A percentile compares a stretch with the other conserved stretches of the same genome.
Conservation (phyloP, 768 basidiomycete species). For the Jaapia argillacea region DNA sequence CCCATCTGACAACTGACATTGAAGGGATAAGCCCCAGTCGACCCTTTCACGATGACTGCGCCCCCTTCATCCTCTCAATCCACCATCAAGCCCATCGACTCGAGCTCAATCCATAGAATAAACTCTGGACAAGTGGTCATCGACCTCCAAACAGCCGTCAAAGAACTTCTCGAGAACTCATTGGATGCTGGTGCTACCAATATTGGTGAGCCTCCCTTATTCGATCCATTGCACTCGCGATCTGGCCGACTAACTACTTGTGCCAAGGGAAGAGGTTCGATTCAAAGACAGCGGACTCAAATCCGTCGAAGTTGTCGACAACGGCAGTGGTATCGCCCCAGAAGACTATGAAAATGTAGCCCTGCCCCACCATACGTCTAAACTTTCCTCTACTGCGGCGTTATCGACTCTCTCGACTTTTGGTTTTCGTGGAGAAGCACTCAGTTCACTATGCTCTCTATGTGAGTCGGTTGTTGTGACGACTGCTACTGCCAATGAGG, state of each 20-base stretch:
- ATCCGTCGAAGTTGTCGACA: slow-evolving; percentile 83
- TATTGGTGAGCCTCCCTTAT: slow-evolving; percentile 63
- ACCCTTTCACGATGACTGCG: too few relatives aligned
- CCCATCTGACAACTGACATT: too few relatives aligned
- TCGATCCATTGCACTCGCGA: not conserved
- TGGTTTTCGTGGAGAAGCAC: slow-evolving; percentile 93
- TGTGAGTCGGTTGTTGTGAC: slow-evolving; percentile 58
- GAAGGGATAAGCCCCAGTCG: too few relatives aligned
- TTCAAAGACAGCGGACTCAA: slow-evolving; percentile 84
- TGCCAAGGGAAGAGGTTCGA: slow-evolving; percentile 86
- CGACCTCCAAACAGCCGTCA: slow-evolving; percentile 88
- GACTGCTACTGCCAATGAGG: slow-evolving; percentile 61
- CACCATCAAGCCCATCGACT: slow-evolving; percentile 66
- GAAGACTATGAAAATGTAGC: slow-evolving; percentile 74
- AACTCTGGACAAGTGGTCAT: slow-evolving; percentile 94
- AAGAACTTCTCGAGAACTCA: slow-evolving; percentile 95
- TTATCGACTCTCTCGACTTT: slow-evolving; percentile 69
- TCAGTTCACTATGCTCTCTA: slow-evolving; percentile 87
- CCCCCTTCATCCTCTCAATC: too few relatives aligned
- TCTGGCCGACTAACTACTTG: not conserved
- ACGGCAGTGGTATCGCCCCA: slow-evolving; percentile 78
- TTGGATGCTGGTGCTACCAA: slow-evolving; percentile 85
- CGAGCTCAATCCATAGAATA: slow-evolving; percentile 72
- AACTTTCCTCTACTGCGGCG: slow-evolving; percentile 68
- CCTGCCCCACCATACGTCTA: slow-evolving; percentile 82